Percentiles rank a stretch among this genome's conserved stretches.
phyloP scores from a whole-genome alignment of 2,329 filamentous ascomycete species.

The Zalaria obscura region DNA sequence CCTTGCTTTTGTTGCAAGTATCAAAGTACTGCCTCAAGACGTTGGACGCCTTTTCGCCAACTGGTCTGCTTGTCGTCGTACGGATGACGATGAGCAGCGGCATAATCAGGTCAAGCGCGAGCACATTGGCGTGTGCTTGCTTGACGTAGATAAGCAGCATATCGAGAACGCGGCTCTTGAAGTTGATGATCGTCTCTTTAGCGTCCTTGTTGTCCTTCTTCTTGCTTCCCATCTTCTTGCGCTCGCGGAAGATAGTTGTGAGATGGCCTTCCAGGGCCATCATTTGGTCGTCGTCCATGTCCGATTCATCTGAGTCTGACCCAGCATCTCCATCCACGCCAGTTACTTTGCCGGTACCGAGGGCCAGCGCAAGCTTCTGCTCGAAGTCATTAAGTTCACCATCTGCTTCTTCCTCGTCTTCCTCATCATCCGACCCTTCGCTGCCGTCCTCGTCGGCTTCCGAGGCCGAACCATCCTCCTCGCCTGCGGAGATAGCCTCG shows the following conservation, averaged over 20 bases:
- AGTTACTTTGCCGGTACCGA: slow-evolving; percentile 49
- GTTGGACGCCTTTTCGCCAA: slow-evolving; percentile 58
- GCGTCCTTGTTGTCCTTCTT: slow-evolving; percentile 81
- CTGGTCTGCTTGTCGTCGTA: slow-evolving; percentile 60
- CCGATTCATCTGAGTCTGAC: slow-evolving; percentile 48
- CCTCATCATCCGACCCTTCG: slow-evolving; percentile 14
- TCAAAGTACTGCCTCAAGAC: slow-evolving; percentile 61
- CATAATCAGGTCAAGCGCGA: slow-evolving; percentile 56
- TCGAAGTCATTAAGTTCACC: slow-evolving; percentile 51
- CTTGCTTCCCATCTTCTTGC: slow-evolving; percentile 47
- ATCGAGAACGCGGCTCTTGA: slow-evolving; percentile 89
- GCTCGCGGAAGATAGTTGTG: slow-evolving; percentile 70
- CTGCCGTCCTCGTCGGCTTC: slow-evolving; percentile 22
- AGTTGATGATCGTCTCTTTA: slow-evolving; percentile 77
- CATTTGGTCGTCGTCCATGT: slow-evolving; percentile 97
- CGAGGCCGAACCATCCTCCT: slow-evolving; percentile 4
- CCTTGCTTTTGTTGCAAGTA: slow-evolving; percentile 37
- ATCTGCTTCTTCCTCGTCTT: slow-evolving; percentile 26
- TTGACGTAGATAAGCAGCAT: slow-evolving; percentile 75
- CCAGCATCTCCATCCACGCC: slow-evolving; percentile 43
- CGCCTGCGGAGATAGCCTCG: slow-evolving; percentile 12
- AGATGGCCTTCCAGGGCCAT: slow-evolving; percentile 74
- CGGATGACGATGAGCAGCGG: slow-evolving; percentile 66
- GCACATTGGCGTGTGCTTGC: slow-evolving; percentile 53
- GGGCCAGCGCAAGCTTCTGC: slow-evolving; percentile 60